A percentile compares a stretch with the other conserved stretches of the same genome.
These are phyloP conservation scores for Hyaloscypha finlandica DNA, from an alignment of 495 filamentous ascomycete genomes.

Conservation along the genomic window DNA sequence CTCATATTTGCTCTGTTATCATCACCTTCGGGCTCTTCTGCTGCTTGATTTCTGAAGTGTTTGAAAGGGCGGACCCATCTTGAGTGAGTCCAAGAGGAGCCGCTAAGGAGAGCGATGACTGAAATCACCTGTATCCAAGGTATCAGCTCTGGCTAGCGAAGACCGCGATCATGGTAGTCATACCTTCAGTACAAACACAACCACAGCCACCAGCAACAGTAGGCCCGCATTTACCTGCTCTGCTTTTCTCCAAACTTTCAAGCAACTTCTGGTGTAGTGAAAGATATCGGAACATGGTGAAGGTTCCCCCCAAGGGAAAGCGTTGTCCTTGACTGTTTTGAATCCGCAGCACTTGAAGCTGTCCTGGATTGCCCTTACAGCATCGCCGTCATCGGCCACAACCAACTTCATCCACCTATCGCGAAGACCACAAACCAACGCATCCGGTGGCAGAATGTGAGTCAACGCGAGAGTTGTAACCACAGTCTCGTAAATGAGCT, in stretches of 20 bases:
- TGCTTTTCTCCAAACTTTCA: slow-evolving; percentile 34
- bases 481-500: slow-evolving; percentile 54
- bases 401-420: slow-evolving; percentile 50
- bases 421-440: slow-evolving; percentile 53
- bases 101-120: slow-evolving; percentile 25
- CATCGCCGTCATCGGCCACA: slow-evolving; percentile 43
- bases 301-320: slow-evolving; percentile 52
- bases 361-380: slow-evolving; percentile 65
- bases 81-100: slow-evolving; percentile 11
- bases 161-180: background rate
- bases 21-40: slow-evolving; percentile 15
- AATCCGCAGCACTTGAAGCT: slow-evolving; percentile 66
- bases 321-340: slow-evolving; percentile 52
- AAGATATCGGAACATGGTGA: slow-evolving; percentile 27
- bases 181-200: slow-evolving; percentile 37
- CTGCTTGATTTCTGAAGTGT: slow-evolving; percentile 2
- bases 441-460: slow-evolving; percentile 23
- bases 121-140: slow-evolving; percentile 18
- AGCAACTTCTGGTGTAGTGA: slow-evolving; percentile 29
- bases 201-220: slow-evolving; percentile 34
- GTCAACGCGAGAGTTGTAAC: slow-evolving; percentile 40
- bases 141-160: background rate
- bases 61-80: slow-evolving; percentile 21
- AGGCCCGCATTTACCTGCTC: slow-evolving; percentile 35
- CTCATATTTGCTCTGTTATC: slow-evolving; percentile 19